Evolutionary conservation across 2,329 filamentous ascomycete genomes (phyloP).

Genomic region (Colletotrichum noveboracense): DNA sequence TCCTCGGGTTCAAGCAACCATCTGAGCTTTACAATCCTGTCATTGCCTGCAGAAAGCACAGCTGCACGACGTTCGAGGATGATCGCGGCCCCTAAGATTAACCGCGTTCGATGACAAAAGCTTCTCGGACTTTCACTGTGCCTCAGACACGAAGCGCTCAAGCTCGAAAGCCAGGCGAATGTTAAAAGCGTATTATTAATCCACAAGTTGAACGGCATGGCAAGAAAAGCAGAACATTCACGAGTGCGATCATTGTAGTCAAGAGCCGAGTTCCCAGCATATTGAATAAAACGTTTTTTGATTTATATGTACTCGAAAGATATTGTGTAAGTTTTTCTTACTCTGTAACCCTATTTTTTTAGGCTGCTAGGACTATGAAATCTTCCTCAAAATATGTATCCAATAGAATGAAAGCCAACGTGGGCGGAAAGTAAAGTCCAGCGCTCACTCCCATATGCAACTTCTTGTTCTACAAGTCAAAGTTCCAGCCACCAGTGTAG

Average conservation of each 20-base stretch:
- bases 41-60: not conserved
- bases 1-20: not conserved
- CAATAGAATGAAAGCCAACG: not conserved
- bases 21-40: not conserved
- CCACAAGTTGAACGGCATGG: accelerated
- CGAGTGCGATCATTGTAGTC: accelerated
- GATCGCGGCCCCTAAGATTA: not conserved
- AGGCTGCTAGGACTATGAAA: not conserved
- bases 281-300: not conserved
- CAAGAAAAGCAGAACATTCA: not conserved
- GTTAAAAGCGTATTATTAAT: not conserved
- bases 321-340: not conserved
- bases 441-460: not conserved
- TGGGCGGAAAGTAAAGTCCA: not conserved
- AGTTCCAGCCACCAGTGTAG: not conserved
- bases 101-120: not conserved
- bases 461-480: not conserved
- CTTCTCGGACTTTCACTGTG: not conserved
- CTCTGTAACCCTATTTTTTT: accelerated
- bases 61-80: not conserved
- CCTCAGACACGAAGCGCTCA: not conserved
- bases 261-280: accelerated
- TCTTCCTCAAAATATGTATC: not conserved
- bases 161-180: not conserved
- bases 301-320: not conserved